These are phyloP conservation scores for Starmera amethionina DNA, from an alignment of 805 yeast species.

Conservation along the genomic window DNA sequence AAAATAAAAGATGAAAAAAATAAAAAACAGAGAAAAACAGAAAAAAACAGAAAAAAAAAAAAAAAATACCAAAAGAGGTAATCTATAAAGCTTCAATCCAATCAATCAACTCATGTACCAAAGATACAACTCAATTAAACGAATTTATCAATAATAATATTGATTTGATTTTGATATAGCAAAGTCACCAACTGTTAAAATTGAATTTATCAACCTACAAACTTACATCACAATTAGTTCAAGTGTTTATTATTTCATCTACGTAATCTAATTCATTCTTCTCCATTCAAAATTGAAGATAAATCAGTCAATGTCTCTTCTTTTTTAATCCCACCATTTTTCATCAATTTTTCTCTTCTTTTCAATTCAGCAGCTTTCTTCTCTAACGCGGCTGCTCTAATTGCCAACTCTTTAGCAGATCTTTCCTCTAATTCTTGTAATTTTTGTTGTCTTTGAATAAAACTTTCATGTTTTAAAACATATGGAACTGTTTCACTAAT, in stretches of 20 bases:
- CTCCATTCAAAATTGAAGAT: constrained; percentile 25
- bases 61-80: too few relatives aligned
- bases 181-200: too few relatives aligned
- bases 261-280: neutral
- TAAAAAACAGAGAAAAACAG: neutral
- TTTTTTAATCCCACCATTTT: constrained; percentile 21
- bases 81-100: too few relatives aligned
- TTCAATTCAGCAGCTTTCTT: constrained; percentile 42
- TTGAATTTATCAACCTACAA: neutral
- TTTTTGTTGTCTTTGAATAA: constrained; percentile 66
- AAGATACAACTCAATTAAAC: too few relatives aligned
- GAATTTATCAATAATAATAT: too few relatives aligned
- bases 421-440: constrained; percentile 72
- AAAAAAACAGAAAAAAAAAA: too few relatives aligned
- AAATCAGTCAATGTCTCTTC: constrained; percentile 42
- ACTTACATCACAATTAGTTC: neutral
- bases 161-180: too few relatives aligned
- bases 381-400: constrained; percentile 68
- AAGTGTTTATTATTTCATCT: neutral
- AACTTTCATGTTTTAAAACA: constrained; percentile 66
- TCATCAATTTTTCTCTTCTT: constrained; percentile 40
- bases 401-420: constrained; percentile 63
- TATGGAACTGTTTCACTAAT: constrained; percentile 83
- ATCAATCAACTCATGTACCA: too few relatives aligned
- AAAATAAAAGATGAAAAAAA: too few relatives aligned